These are phyloP conservation scores for Firmiana major DNA, from an alignment of 345 rosid species.

Conservation along the genomic window DNA sequence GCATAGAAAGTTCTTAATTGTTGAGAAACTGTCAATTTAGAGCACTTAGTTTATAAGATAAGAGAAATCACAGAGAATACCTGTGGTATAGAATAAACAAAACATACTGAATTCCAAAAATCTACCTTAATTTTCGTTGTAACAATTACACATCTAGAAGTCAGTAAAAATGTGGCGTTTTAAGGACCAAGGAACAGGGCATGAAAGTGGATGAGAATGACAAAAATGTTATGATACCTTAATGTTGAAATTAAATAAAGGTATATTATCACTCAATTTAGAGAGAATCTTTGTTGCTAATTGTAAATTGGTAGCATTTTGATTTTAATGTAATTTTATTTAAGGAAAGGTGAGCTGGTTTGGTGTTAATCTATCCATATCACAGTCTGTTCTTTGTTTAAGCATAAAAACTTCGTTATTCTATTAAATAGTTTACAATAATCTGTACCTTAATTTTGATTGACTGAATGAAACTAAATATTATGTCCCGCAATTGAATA, in stretches of 20 bases:
- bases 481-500: background rate
- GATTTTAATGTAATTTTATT: background rate
- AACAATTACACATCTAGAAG: background rate
- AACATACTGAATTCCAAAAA: background rate
- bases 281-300: background rate
- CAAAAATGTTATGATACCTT: background rate
- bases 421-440: background rate
- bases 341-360: background rate
- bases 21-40: background rate
- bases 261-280: background rate
- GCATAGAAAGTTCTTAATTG: slow-evolving; percentile 22
- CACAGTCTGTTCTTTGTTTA: background rate
- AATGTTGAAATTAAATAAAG: background rate
- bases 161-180: background rate
- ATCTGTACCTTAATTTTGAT: background rate
- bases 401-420: background rate
- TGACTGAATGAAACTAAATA: background rate
- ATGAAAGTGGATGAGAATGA: background rate
- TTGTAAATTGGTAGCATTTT: background rate
- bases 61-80: background rate
- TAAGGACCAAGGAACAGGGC: background rate
- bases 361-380: background rate
- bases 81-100: background rate
- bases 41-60: background rate
- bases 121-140: background rate